Evolutionary conservation across 805 yeast genomes (phyloP), one percentile per base, ranked within the genome.

Genomic region (Candida boleticola): DNA sequence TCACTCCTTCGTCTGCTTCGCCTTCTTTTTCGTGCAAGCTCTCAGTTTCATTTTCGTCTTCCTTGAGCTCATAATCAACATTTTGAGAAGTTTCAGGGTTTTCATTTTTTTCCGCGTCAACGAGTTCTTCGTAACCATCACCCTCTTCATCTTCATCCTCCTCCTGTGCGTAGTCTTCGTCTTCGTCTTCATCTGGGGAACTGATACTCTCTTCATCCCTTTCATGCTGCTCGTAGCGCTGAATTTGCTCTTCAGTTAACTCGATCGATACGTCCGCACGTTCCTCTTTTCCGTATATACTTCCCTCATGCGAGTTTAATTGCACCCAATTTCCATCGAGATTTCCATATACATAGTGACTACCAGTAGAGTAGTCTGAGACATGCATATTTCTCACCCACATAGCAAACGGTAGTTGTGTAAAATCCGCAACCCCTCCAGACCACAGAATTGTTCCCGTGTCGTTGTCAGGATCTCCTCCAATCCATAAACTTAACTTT

Each of bases 371-470:
- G 46, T 60, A 66, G 46, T 68, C 42, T 23, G 11, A 40, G 5
- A 57, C 60, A 9, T 42, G 29, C 3, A 60, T 26, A 29, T 53
- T 53, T 16, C 43, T 52, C 4, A 63, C 58, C 29, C 42, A 39
- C 73, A 67, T 68, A 7, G 47, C 33, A 36, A 58, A 65, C 1
- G 75, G 75, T 19, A 55, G 45, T 16, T 56, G 45, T 2, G 23
- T 23, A 45, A 60, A 69, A 41, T 61, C 56, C 9, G 73, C 60
- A 14, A 36, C 21, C 0, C 73, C 75, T 0, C 74, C 74, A 2
- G 72, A 65, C 75, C 74, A 69, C 30, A 47, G 41, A 14, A 68
- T 58, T 3, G 75, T 69, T 5, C 74, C 75, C 17, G 46, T 47
- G 7, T 43, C 50, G 36, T 66, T 68, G 5, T 37, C 39, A 9